Evolutionary conservation across 2,329 filamentous ascomycete genomes (phyloP).

Genomic region (Aspergillus tanneri): DNA sequence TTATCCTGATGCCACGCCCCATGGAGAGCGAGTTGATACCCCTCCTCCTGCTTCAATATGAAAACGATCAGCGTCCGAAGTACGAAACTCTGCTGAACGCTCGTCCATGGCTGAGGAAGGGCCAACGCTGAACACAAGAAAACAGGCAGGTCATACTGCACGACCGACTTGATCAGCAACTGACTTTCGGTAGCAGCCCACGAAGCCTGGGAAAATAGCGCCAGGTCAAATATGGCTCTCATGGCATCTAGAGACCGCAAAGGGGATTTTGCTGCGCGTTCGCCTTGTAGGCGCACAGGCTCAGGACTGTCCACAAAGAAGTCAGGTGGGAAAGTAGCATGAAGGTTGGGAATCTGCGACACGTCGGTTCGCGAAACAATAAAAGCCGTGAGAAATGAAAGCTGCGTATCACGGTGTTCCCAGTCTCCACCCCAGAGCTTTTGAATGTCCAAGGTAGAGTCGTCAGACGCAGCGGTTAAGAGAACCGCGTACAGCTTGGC

Average conservation of each 20-base stretch:
- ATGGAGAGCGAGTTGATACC: conserved; percentile 85
- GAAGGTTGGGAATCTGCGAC: conserved; percentile 76
- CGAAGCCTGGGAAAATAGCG: conserved; percentile 58
- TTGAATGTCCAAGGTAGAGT: conserved; percentile 75
- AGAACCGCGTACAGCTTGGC: conserved; percentile 76
- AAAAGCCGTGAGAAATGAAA: conserved; percentile 91
- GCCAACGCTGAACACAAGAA: conserved; percentile 52
- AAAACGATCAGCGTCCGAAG: conserved; percentile 70
- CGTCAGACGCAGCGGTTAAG: conserved; percentile 65
- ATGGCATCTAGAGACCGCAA: conserved; percentile 86
- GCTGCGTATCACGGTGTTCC: conserved; percentile 80
- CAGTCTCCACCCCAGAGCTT: conserved; percentile 85
- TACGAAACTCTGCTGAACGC: conserved; percentile 50
- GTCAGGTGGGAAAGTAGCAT: conserved; percentile 69
- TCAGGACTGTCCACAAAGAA: conserved; percentile 63
- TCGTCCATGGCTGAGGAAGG: conserved; percentile 51
- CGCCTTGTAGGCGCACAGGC: conserved; percentile 59
- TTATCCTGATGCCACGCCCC: conserved; percentile 89
- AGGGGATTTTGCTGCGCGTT: conserved; percentile 74
- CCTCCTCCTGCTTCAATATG: conserved; percentile 71
- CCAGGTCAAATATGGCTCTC: conserved; percentile 63
- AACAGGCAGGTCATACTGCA: conserved; percentile 54
- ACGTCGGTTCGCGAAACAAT: conserved; percentile 77
- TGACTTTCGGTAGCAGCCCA: conserved; percentile 57
- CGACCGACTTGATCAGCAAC: conserved; percentile 59